Evolutionary conservation across 495 filamentous ascomycete species (phyloP).

Genomic region (Aspergillus cavernicola): DNA sequence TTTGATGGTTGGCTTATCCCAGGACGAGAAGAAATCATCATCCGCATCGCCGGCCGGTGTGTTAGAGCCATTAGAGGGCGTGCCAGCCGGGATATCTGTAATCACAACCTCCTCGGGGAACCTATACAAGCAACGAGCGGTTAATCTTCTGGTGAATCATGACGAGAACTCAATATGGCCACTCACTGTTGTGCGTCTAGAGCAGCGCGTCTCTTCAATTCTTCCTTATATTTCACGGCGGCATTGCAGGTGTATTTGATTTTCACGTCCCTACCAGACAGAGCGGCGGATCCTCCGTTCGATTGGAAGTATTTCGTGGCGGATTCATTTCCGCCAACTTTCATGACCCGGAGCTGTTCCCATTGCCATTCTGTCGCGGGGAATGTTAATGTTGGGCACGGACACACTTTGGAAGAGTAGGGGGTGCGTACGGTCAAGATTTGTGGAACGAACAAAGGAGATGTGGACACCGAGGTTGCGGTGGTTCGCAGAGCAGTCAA

Average conservation of each 20-base stretch:
- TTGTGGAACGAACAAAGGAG: constrained; percentile 96
- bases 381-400: constrained; percentile 18
- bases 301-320: constrained; percentile 97
- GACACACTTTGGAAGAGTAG: not conserved
- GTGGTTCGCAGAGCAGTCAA: constrained; percentile 92
- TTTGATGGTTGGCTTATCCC: constrained; percentile 98
- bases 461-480: constrained; percentile 91
- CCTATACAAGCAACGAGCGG: constrained; percentile 39
- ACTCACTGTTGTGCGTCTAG: constrained; percentile 75
- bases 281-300: constrained; percentile 87
- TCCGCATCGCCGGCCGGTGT: constrained; percentile 75
- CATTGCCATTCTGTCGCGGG: constrained; percentile 86
- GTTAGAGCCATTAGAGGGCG: constrained; percentile 55
- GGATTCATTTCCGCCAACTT: constrained; percentile 96
- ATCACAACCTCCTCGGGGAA: constrained; percentile 84
- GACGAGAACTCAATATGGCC: not conserved
- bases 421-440: constrained; percentile 85
- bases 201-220: constrained; percentile 77
- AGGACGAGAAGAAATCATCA: constrained; percentile 97
- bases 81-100: constrained; percentile 64
- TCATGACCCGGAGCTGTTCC: constrained; percentile 98
- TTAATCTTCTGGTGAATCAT: not conserved
- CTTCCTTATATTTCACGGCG: constrained; percentile 94
- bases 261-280: constrained; percentile 93
- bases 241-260: constrained; percentile 91